phyloP scores from a whole-genome alignment of 805 yeast species.

The Wickerhamiella brachini region DNA sequence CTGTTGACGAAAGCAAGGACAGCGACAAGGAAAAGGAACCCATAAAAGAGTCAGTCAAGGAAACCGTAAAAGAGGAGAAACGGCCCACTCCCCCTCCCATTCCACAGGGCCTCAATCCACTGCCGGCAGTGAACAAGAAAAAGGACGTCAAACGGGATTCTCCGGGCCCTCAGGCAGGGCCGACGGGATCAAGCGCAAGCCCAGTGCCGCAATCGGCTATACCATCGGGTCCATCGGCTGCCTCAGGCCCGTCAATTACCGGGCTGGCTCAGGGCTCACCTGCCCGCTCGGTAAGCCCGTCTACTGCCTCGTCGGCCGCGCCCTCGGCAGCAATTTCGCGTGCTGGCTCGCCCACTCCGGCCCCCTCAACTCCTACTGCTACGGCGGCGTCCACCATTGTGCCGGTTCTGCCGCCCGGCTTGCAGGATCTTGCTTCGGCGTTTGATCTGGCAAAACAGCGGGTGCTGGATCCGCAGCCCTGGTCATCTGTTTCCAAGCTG shows the following conservation, averaged over 20 bases:
- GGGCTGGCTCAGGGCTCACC: not conserved
- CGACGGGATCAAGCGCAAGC: conserved; percentile 12
- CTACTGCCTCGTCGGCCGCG: not conserved
- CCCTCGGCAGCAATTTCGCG: not conserved
- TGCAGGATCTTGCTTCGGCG: conserved; percentile 27
- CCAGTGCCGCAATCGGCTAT: conserved; percentile 5
- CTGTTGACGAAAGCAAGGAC: conserved; percentile 15
- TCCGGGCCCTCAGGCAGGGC: conserved; percentile 15
- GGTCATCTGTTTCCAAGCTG: conserved; percentile 37
- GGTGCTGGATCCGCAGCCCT: conserved; percentile 37
- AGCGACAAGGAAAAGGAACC: conserved; percentile 10
- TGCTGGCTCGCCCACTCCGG: not conserved
- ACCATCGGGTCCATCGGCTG: too few species aligned
- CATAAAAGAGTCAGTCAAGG: not conserved
- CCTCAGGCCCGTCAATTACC: not conserved
- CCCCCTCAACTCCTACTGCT: conserved; percentile 13
- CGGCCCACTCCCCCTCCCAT: conserved; percentile 1
- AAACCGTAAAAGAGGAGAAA: not conserved
- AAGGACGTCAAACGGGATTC: conserved; percentile 5
- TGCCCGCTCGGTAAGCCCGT: not conserved
- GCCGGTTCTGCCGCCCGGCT: conserved; percentile 27
- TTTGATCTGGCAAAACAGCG: conserved; percentile 32
- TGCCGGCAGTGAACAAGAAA: conserved; percentile 18
- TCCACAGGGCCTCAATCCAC: conserved; percentile 17
- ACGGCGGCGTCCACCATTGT: conserved; percentile 10